Base-by-base conservation (phyloP, 176 grass and related monocot genomes). In the Avena insularis region DNA sequence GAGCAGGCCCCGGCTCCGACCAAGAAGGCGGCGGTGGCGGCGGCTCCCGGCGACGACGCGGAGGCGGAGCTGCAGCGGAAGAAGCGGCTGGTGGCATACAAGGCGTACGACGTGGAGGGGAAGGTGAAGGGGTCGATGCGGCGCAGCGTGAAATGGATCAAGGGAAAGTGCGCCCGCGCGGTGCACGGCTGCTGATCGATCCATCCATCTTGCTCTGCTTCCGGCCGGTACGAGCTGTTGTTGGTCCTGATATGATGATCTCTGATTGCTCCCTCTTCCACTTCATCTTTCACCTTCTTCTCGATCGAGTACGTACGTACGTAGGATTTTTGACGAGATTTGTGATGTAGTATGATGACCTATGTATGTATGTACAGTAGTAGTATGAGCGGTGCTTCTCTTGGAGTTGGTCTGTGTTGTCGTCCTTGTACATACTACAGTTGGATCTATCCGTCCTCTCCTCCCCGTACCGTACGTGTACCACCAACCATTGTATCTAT, bases 81-180 rank as follows among this genome's bases (percentile, higher is more conserved):
- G 97, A 99, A 88, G 90, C 86, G 97, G 31, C 90, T 99, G 23
- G 94, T 92, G 2, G 83, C 63, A 0, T 99, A 99, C 83, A 99
- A 96, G 87, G 91, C 66, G 47, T 99, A 94, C 61, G 87, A 90
- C 38, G 80, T 94, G 21, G 92, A 96, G 71, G 90, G 94, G 12
- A 99, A 92, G 90, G 68, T 99, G 77, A 95, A 94, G 73, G 76
- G 64, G 0, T 90, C 92, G 0, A 20, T 99, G 8, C 90, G 88
- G 13, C 95, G 92, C 80, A 88, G 97, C 92, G 87, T 99, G 71
- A 92, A 82, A 29, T 99, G 97, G 97, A 64, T 99, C 25, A 99
- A 96, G 83, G 83, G 89, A 43, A 92, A 86, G 75, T 96, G 68
- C 95, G 84, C 91, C 79, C 83, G 89, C 61, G 67, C 89, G 0